phyloP scores from a whole-genome alignment of 257 asterid species.

The Forsythia viridissima region DNA sequence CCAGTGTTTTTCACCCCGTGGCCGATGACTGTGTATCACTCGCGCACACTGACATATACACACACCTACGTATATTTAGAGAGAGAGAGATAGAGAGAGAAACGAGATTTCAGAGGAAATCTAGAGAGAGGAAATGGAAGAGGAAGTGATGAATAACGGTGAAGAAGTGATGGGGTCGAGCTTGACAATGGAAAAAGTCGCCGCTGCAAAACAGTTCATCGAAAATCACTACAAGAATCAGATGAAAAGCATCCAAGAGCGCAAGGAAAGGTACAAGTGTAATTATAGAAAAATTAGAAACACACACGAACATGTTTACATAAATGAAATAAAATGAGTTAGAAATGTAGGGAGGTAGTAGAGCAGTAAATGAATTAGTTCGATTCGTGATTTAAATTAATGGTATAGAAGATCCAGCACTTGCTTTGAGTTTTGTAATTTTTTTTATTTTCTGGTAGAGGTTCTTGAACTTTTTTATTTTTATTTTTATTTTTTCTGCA shows the following conservation, averaged over 20 bases:
- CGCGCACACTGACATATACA: neutral
- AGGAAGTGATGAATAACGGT: constrained; percentile 26
- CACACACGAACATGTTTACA: neutral
- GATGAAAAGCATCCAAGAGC: constrained; percentile 91
- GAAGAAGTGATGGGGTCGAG: constrained; percentile 87
- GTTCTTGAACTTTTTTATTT: neutral
- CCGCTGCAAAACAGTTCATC: constrained; percentile 94
- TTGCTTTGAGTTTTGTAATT: constrained; percentile 16
- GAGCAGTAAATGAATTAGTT: constrained; percentile 2
- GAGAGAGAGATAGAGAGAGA: constrained; percentile 15
- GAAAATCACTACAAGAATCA: constrained; percentile 97
- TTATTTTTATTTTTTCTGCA: constrained; percentile 4
- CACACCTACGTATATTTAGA: neutral
- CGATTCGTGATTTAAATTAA: constrained; percentile 13
- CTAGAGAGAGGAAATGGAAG: constrained; percentile 53
- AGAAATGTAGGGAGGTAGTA: constrained; percentile 19
- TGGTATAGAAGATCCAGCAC: constrained; percentile 36
- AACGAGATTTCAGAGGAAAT: constrained; percentile 25
- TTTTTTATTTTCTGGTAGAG: neutral
- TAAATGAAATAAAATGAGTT: constrained; percentile 14
- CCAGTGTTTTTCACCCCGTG: neutral
- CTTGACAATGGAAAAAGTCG: constrained; percentile 97
- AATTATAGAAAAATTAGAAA: neutral
- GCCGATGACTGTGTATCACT: neutral
- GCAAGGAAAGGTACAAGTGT: constrained; percentile 72